Base-by-base conservation (phyloP, 345 rosid species). In the Brassica rapa region DNA sequence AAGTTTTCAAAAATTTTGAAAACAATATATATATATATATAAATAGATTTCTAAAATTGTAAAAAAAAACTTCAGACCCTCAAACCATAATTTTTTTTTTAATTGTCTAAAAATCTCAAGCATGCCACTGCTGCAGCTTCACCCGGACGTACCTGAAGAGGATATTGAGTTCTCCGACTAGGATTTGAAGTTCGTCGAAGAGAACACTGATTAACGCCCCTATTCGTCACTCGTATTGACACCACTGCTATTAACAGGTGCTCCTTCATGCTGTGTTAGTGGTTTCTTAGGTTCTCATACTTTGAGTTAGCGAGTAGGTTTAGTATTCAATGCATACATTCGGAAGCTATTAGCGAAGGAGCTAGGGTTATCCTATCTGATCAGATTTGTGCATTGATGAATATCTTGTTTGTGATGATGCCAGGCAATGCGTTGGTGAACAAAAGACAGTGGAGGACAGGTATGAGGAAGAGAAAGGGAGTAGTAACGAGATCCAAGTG, bases 81-180 rank as follows among this genome's bases (percentile, higher is more conserved):
- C 27, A 24, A 24, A 24, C 27, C 0, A 24, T 24, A 24, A 24
- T 1, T 1, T 24, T 24, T 0, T 25, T 25, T 25, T 25, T 25
- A 25, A 25, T 25, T 25, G 29, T 25, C 0, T 25, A 25, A 25
- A 25, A 25, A 25, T 25, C 29, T 25, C 79, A 91, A 83, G 70
- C 87, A 14, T 86, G 43, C 81, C 87, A 68, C 96, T 97, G 25
- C 99, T 97, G 64, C 86, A 84, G 56, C 88, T 95, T 1, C 99
- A 98, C 3, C 94, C 97, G 78, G 99, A 91, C n/a, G 33, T 90
- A 39, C n/a, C 82, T 1, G 96, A 93, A 14, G 92, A 93, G 3
- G 94, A 93, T 6, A 82, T 95, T 35, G 91, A 89, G 61, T 86
- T 90, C 55, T 93, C 99, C 39, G 98, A 91, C 10, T 96, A 95